phyloP scores from a whole-genome alignment of 225 moss, liverwort and hornwort genomes.

The Takakia lepidozioides region DNA sequence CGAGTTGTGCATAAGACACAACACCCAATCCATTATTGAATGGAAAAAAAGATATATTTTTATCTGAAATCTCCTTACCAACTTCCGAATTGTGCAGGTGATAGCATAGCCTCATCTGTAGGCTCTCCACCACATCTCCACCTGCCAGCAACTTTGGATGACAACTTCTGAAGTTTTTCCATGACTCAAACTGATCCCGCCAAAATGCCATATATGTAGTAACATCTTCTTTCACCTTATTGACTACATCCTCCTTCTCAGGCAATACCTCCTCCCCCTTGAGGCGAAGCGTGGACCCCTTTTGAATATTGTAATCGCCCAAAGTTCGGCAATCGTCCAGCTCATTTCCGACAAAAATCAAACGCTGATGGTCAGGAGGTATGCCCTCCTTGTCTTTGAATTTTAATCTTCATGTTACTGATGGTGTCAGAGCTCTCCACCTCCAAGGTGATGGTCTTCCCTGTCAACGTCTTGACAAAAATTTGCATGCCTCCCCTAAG shows the following conservation, averaged over 20 bases:
- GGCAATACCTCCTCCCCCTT: no score
- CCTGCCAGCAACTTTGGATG: conserved; percentile 1
- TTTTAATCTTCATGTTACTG: neutral
- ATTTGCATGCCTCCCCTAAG: no score
- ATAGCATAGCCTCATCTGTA: neutral
- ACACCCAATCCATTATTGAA: neutral
- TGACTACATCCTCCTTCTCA: no score
- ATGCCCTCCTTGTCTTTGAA: neutral
- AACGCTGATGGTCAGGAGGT: no score
- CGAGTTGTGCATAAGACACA: neutral
- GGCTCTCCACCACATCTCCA: neutral
- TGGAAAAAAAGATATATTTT: no score
- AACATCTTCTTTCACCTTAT: no score
- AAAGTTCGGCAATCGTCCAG: conserved; percentile 3
- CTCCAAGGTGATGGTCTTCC: conserved; percentile 3
- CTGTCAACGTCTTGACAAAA: conserved; percentile 1
- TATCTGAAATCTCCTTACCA: neutral
- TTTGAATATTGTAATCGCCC: no score
- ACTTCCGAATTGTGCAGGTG: neutral
- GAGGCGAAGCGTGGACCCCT: no score
- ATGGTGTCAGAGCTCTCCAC: conserved; percentile 6
- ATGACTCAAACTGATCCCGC: no score
- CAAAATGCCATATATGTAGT: no score
- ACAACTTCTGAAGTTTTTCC: neutral
- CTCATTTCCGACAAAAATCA: conserved; percentile 1